phyloP scores from a whole-genome alignment of 768 basidiomycete genomes.

The Lactarius akahatsu region DNA sequence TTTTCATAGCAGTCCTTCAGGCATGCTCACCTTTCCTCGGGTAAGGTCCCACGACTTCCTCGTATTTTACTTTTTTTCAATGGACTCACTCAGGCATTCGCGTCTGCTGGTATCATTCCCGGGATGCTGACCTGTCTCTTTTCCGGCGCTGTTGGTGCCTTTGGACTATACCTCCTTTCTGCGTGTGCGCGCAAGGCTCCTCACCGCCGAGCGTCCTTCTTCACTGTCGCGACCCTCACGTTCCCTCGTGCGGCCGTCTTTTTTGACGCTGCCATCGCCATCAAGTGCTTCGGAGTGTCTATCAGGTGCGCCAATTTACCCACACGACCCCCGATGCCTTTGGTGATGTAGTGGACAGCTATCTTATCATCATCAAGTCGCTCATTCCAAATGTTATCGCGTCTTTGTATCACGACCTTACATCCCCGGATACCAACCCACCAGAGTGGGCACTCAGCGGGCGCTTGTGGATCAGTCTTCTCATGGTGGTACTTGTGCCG shows the following conservation, averaged over 20 bases:
- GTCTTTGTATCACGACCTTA: slow-evolving; percentile 77
- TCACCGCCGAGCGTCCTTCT: slow-evolving; percentile 78
- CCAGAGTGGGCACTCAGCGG: slow-evolving; percentile 77
- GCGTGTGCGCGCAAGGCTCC: slow-evolving; percentile 75
- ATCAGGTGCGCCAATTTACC: slow-evolving; percentile 56
- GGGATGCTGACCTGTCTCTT: slow-evolving; percentile 86
- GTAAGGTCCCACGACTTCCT: slow-evolving; percentile 40
- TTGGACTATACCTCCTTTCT: slow-evolving; percentile 88
- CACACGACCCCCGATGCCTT: background rate
- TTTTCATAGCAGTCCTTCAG: slow-evolving; percentile 32
- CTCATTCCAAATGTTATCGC: slow-evolving; percentile 89
- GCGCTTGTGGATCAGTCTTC: slow-evolving; percentile 76
- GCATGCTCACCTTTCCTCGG: slow-evolving; percentile 87
- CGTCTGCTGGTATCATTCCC: slow-evolving; percentile 85
- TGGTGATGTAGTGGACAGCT: slow-evolving; percentile 43
- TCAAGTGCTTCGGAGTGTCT: slow-evolving; percentile 96
- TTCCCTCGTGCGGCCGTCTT: slow-evolving; percentile 85
- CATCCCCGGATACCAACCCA: slow-evolving; percentile 59
- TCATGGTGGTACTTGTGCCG: slow-evolving; percentile 76
- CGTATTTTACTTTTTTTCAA: background rate
- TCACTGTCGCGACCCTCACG: slow-evolving; percentile 78
- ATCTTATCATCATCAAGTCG: slow-evolving; percentile 89
- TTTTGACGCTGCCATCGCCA: slow-evolving; percentile 92
- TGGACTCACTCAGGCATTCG: slow-evolving; percentile 63
- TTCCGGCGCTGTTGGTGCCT: slow-evolving; percentile 71